phyloP scores from a whole-genome alignment of 257 asterid species.

The Pogostemon cablin region DNA sequence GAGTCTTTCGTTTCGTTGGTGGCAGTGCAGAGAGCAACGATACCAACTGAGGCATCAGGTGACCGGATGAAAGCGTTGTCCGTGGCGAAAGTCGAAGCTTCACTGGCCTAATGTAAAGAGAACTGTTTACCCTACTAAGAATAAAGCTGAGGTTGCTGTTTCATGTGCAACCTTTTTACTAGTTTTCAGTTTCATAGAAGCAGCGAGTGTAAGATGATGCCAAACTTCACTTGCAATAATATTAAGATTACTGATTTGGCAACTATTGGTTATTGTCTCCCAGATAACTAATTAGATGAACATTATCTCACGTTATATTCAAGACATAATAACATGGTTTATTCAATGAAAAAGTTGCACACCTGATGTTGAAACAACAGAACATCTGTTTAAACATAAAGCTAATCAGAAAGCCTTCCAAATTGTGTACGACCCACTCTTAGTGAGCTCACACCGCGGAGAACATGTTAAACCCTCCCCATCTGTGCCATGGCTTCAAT shows the following conservation, averaged over 20 bases:
- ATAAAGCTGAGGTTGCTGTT: slow-evolving; percentile 28
- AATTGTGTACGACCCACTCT: slow-evolving; percentile 54
- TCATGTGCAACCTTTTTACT: background rate
- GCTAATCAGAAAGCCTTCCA: slow-evolving; percentile 49
- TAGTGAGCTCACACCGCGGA: slow-evolving; percentile 52
- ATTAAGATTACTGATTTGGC: background rate
- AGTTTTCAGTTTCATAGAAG: slow-evolving; percentile 2
- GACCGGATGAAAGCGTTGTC: too few species aligned
- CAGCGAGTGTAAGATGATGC: slow-evolving; percentile 13
- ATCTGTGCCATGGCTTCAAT: slow-evolving; percentile 80
- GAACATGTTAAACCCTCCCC: slow-evolving; percentile 65
- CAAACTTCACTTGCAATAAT: background rate
- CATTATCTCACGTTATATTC: too few species aligned
- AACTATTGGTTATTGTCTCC: too few species aligned
- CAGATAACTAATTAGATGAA: too few species aligned
- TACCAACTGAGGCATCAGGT: too few species aligned
- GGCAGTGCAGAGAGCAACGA: background rate
- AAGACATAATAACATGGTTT: too few species aligned
- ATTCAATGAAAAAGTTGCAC: too few species aligned
- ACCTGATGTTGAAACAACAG: background rate
- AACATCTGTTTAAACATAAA: background rate
- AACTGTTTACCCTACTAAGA: slow-evolving; percentile 3
- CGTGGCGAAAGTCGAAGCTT: too few species aligned
- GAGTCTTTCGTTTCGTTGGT: background rate
- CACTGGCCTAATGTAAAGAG: slow-evolving; percentile 1